These are phyloP conservation scores for Amanita phalloides DNA, from an alignment of 768 basidiomycete genomes.

Conservation along the genomic window DNA sequence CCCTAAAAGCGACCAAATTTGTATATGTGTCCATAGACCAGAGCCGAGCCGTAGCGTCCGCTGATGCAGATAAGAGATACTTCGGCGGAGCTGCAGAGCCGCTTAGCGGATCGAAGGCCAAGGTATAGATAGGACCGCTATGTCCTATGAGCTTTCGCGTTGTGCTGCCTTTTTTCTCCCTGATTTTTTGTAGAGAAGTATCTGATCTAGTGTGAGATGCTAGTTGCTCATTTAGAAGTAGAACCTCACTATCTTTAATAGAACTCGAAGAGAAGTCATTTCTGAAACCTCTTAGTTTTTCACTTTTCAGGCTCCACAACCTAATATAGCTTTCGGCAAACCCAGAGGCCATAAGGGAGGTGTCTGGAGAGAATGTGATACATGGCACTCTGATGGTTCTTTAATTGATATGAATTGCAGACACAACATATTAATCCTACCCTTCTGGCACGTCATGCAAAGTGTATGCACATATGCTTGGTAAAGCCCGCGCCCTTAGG, in stretches of 20 bases:
- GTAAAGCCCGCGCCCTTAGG: constrained; percentile 58
- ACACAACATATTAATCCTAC: constrained; percentile 31
- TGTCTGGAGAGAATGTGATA: constrained; percentile 83
- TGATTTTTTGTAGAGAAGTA: constrained; percentile 48
- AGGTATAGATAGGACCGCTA: constrained; percentile 91
- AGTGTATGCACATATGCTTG: constrained; percentile 93
- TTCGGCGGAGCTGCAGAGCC: constrained; percentile 82
- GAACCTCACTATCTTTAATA: constrained; percentile 57
- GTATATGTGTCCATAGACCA: constrained; percentile 96
- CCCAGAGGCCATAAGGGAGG: constrained; percentile 87
- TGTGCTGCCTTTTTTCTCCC: constrained; percentile 72
- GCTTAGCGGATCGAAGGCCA: constrained; percentile 85
- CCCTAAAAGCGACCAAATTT: constrained; percentile 88
- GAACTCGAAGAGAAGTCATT: constrained; percentile 64
- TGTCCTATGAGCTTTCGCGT: constrained; percentile 97
- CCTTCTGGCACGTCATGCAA: constrained; percentile 93
- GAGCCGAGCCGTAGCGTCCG: constrained; percentile 81
- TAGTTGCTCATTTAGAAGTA: neutral
- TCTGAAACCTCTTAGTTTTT: constrained; percentile 66
- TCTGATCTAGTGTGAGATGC: constrained; percentile 25
- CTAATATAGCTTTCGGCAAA: constrained; percentile 94
- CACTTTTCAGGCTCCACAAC: constrained; percentile 91
- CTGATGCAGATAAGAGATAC: constrained; percentile 85
- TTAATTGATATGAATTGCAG: constrained; percentile 3
- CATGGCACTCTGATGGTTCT: constrained; percentile 55